phyloP scores from a whole-genome alignment of 345 rosid genomes.

The Crucihimalaya himalaica region DNA sequence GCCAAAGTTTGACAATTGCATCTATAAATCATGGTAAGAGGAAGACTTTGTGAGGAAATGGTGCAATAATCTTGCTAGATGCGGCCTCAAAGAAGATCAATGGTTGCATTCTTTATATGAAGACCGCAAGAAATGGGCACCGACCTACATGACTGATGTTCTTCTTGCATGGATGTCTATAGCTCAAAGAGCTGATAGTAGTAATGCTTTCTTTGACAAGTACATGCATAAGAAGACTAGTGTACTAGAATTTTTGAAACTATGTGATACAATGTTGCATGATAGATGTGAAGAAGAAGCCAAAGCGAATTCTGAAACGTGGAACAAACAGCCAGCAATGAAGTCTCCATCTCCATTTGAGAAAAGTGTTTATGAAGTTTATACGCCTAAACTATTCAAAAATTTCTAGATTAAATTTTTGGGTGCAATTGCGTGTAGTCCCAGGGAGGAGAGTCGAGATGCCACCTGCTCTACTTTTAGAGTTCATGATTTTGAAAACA shows the following conservation, averaged over 20 bases:
- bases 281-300: conserved; percentile 75
- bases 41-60: conserved; percentile 61
- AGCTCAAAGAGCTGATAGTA: conserved; percentile 58
- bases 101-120: conserved; percentile 60
- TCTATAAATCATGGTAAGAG: conserved; percentile 65
- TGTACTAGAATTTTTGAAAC: conserved; percentile 58
- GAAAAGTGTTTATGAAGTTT: conserved; percentile 61
- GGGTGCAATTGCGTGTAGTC: conserved; percentile 70
- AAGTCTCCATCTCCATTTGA: conserved; percentile 78
- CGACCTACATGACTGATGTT: conserved; percentile 52
- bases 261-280: conserved; percentile 55
- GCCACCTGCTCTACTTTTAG: conserved; percentile 46
- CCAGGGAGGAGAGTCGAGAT: conserved; percentile 60
- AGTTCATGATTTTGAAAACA: conserved; percentile 66
- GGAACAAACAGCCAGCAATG: conserved; percentile 64
- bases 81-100: conserved; percentile 58
- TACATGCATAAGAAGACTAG: conserved; percentile 65
- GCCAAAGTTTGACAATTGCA: conserved; percentile 63
- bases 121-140: conserved; percentile 65
- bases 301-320: conserved; percentile 64
- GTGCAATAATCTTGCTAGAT: conserved; percentile 61
- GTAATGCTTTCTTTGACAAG: conserved; percentile 63
- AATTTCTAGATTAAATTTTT: conserved; percentile 65
- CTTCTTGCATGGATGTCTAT: conserved; percentile 66
- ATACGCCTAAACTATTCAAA: conserved; percentile 65